Conservation (phyloP, 257 asterid genomes). For the Jasminum sambac region DNA sequence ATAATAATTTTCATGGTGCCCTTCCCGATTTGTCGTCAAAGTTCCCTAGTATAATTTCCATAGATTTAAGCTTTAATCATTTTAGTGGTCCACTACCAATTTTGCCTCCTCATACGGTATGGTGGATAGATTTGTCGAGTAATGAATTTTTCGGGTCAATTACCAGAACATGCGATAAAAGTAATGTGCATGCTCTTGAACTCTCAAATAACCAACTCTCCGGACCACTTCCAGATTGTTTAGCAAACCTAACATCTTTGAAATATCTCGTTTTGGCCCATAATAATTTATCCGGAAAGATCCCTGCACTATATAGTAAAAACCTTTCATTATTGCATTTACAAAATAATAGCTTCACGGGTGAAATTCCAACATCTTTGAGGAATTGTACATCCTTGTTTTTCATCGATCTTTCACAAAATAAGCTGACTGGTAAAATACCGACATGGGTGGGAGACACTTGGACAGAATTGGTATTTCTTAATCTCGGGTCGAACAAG, state of each 20-base stretch:
- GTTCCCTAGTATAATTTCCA: too few species aligned
- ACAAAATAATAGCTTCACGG: slow-evolving; percentile 13
- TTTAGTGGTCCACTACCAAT: not conserved
- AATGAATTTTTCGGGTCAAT: slow-evolving; percentile 24
- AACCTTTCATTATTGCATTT: not conserved
- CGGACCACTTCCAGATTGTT: slow-evolving; percentile 29
- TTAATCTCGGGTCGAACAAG: slow-evolving; percentile 2
- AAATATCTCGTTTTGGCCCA: slow-evolving; percentile 11
- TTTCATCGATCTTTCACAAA: slow-evolving; percentile 15
- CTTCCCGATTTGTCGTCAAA: too few species aligned
- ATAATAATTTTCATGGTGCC: too few species aligned
- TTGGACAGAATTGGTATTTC: not conserved
- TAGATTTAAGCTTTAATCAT: slow-evolving; percentile 21
- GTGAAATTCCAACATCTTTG: slow-evolving; percentile 14
- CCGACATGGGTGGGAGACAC: slow-evolving; percentile 6
- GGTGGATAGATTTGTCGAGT: slow-evolving; percentile 12
- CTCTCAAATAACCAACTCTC: slow-evolving; percentile 29
- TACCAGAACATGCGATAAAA: slow-evolving; percentile 4
- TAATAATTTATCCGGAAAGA: slow-evolving; percentile 15
- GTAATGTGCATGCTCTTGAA: slow-evolving; percentile 10
- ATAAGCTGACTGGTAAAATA: slow-evolving; percentile 10
- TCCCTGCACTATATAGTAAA: not conserved
- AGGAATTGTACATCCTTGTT: not conserved
- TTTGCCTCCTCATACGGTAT: not conserved
- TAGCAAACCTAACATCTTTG: not conserved